Percentiles rank a stretch among this genome's conserved stretches.
phyloP scores from a whole-genome alignment of 345 rosid genomes.

The Salix exigua region DNA sequence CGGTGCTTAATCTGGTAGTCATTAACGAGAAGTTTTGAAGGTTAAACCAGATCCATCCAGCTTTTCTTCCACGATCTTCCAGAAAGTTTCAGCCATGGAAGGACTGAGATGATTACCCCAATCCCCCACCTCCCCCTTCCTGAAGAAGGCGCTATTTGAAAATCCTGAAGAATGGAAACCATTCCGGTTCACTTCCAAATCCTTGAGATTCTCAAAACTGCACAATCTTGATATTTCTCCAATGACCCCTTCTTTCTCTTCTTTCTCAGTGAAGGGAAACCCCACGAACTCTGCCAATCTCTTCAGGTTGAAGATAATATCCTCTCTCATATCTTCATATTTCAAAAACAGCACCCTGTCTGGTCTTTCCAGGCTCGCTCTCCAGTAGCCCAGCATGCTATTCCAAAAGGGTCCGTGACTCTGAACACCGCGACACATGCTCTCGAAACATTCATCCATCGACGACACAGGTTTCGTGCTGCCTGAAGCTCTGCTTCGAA shows the following conservation, averaged over 20 bases:
- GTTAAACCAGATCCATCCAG: conserved; percentile 44
- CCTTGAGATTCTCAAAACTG: conserved; percentile 16
- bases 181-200: conserved; percentile 15
- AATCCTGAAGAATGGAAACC: not conserved
- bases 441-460: conserved; percentile 32
- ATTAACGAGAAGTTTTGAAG: conserved; percentile 22
- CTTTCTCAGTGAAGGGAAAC: conserved; percentile 6
- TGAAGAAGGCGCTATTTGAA: conserved; percentile 9
- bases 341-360: conserved; percentile 27
- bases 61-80: conserved; percentile 38
- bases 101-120: conserved; percentile 16
- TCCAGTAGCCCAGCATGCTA: conserved; percentile 34
- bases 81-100: conserved; percentile 2
- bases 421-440: conserved; percentile 24
- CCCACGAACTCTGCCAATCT: conserved; percentile 12
- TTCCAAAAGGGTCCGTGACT: conserved; percentile 40
- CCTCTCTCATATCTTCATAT: conserved; percentile 38
- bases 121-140: conserved; percentile 19
- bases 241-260: conserved; percentile 2
- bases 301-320: conserved; percentile 15
- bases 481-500: not conserved
- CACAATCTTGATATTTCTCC: conserved; percentile 9
- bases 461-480: not conserved
- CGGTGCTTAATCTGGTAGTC: no score
- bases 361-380: conserved; percentile 22